These are phyloP conservation scores for Psilocybe azurescens DNA, from an alignment of 768 basidiomycete genomes.

Conservation along the genomic window DNA sequence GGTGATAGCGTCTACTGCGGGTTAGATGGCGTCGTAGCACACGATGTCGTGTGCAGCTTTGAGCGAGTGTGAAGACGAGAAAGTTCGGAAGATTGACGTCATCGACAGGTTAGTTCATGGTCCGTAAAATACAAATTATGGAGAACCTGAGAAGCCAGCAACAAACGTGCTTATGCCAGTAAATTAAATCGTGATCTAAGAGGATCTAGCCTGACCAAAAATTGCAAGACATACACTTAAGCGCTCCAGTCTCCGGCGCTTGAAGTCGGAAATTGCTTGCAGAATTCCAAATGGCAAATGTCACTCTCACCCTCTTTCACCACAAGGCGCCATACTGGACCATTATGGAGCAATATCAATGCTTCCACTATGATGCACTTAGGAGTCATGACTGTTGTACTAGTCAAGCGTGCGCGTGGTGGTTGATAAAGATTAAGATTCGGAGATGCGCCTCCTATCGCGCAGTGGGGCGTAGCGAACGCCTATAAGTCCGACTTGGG, in stretches of 20 bases:
- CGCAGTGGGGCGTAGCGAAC: background rate
- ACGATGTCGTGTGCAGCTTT: too few relatives aligned
- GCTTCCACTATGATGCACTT: background rate
- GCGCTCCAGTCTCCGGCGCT: background rate
- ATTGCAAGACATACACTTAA: background rate
- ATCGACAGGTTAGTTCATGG: background rate
- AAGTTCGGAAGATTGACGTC: background rate
- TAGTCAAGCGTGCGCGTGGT: background rate
- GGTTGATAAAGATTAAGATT: background rate
- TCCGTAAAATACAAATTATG: background rate
- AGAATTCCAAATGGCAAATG: background rate
- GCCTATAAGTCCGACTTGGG: conserved; percentile 26
- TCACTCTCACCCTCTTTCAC: background rate
- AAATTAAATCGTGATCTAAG: background rate
- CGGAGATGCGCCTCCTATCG: background rate
- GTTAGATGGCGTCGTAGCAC: too few relatives aligned
- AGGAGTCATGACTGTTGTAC: background rate
- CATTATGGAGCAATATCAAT: background rate
- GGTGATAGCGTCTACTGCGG: too few relatives aligned
- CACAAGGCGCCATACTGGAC: background rate
- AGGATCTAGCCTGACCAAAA: background rate
- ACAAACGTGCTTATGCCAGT: background rate
- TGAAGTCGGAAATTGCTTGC: background rate
- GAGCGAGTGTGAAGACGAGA: too few relatives aligned
- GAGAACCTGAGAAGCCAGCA: background rate